Evolutionary conservation across 2,329 filamentous ascomycete species (phyloP), one percentile per base, ranked within the genome.

Genomic region (Calonectria pteridis): DNA sequence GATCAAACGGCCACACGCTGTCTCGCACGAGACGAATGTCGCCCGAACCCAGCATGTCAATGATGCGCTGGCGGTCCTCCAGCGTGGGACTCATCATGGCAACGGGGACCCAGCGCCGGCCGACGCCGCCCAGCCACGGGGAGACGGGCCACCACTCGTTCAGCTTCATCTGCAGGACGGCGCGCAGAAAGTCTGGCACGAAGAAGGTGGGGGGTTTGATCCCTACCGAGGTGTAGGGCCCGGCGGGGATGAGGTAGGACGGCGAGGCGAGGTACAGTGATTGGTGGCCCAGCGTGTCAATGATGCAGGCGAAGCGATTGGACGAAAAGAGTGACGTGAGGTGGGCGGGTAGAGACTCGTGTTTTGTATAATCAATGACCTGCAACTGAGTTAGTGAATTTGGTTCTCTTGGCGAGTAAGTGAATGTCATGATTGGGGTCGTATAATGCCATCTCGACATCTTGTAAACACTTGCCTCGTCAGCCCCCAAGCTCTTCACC

Each of bases 211-310:
- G 84, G 37, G 86, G 81, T 14, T 84, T 82, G 58, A 84, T 83
- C 7, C 86, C 85, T 1, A 86, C 86, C 1, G 85, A 86, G 0
- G 86, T 82, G 74, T 87, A 89, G 26, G 82, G 77, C 63, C 80
- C 84, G 1, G 78, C 73, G 0, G 82, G 78, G 49, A 83, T 81
- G 40, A 89, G 82, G 72, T 86, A 89, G 5, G 68, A 46, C 1
- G 84, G 77, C 10, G 83, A 86, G 26, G 85, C 73, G 11, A 77
- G 71, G 77, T 87, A 90, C 26, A 91, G 81, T 2, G 86, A 78
- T 58, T 89, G 87, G 28, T 84, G 84, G 16, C 89, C 89, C 6
- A 87, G 84, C 55, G 86, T 87, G 76, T 91, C 89, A 55, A 90
- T 84, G 66, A 90, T 85, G 53, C 86, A 77, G 77, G 89, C 84